Evolutionary conservation across 306 rosid species (phyloP).

Genomic region (Trifolium dubium): DNA sequence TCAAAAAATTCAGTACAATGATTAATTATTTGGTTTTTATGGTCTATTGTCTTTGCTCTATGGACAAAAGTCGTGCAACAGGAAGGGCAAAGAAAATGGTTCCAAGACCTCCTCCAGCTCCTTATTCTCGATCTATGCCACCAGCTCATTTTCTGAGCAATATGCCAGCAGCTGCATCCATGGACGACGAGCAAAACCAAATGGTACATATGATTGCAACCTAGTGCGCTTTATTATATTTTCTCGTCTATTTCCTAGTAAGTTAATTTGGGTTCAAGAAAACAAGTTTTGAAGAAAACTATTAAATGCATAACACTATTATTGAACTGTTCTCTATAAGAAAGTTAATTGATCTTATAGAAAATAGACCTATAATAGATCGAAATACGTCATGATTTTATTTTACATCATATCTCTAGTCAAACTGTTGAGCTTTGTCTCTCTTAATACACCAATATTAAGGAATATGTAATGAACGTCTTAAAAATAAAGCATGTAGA

Average conservation of each 20-base stretch:
- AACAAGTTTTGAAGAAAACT: not conserved
- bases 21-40: not conserved
- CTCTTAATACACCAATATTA: not conserved
- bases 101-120: conserved; percentile 80
- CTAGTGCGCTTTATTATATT: not conserved
- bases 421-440: not conserved
- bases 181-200: conserved; percentile 54
- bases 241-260: not conserved
- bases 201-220: conserved; percentile 47
- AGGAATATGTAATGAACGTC: not conserved
- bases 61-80: conserved; percentile 53
- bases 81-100: conserved; percentile 63
- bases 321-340: not conserved
- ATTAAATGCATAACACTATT: not conserved
- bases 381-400: too few species aligned
- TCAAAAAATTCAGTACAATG: conserved; percentile 17
- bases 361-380: not conserved
- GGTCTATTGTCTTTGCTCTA: not conserved
- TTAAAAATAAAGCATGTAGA: not conserved
- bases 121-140: conserved; percentile 47
- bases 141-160: conserved; percentile 47
- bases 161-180: conserved; percentile 33
- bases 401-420: not conserved
- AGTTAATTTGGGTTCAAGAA: conserved; percentile 15
- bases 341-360: not conserved